A percentile compares a stretch with the other conserved stretches of the same genome.
Conservation (phyloP, 2,329 filamentous ascomycete species). For the Drechslerella coelobrocha region DNA sequence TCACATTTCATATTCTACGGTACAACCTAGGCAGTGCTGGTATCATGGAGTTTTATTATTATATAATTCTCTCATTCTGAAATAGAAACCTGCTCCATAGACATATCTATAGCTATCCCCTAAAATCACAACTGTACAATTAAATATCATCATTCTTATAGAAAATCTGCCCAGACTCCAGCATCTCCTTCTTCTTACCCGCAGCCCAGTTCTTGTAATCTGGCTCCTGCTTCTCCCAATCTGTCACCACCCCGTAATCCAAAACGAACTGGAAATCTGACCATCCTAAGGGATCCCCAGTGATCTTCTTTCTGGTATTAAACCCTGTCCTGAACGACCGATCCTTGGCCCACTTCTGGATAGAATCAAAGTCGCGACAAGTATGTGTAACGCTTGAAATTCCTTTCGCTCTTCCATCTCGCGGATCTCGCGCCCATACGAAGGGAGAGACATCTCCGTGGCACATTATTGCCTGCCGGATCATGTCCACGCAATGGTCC, state of each 20-base stretch:
- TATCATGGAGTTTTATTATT: neutral
- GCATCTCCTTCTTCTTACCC: conserved; percentile 14
- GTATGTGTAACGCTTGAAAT: conserved; percentile 22
- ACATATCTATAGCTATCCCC: neutral
- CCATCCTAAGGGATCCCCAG: conserved; percentile 14
- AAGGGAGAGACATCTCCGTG: conserved; percentile 19
- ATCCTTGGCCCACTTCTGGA: conserved; percentile 11
- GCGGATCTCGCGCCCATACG: conserved; percentile 18
- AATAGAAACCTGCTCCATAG: conserved; percentile 2
- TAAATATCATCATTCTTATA: conserved; percentile 20
- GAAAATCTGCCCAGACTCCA: conserved; percentile 19
- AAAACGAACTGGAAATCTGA: conserved; percentile 14
- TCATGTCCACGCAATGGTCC: conserved; percentile 24
- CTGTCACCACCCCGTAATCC: conserved; percentile 13
- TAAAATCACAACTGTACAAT: neutral
- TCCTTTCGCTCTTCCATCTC: conserved; percentile 20
- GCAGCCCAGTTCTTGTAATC: conserved; percentile 22
- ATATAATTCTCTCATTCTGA: neutral
- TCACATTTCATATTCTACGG: neutral
- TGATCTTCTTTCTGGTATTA: conserved; percentile 14
- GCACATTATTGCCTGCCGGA: conserved; percentile 20
- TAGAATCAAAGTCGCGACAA: conserved; percentile 19
- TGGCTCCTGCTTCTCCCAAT: conserved; percentile 19
- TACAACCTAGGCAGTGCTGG: neutral
- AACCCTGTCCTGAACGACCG: conserved; percentile 16